A percentile compares a stretch with the other conserved stretches of the same genome.
These are phyloP conservation scores for Stereocaulon alpinum DNA, from an alignment of 495 filamentous ascomycete genomes.

Conservation along the genomic window DNA sequence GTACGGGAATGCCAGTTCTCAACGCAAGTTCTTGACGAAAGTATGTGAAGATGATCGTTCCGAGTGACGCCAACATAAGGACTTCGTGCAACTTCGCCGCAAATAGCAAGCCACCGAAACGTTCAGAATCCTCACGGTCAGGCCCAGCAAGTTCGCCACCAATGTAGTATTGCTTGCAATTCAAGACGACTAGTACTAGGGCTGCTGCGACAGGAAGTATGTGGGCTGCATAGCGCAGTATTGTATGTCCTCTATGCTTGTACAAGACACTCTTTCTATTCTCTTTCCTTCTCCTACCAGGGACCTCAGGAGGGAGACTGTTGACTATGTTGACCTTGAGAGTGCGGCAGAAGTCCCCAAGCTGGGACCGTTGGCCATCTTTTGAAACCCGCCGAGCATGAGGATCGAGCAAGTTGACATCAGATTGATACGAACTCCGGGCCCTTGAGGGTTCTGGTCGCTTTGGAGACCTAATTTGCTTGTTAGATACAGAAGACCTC, in stretches of 20 bases:
- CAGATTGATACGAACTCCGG: not conserved
- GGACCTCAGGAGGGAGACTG: too few relatives aligned
- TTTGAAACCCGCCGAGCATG: not conserved
- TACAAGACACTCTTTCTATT: too few relatives aligned
- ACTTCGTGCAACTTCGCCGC: constrained; percentile 24
- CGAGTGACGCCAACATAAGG: constrained; percentile 21
- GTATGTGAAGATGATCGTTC: constrained; percentile 18
- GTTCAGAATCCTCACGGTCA: not conserved
- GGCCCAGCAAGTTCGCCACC: constrained; percentile 11
- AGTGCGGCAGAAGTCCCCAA: not conserved
- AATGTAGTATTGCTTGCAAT: constrained; percentile 12
- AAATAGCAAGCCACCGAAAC: constrained; percentile 18
- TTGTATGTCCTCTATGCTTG: not conserved
- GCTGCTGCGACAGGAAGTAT: constrained; percentile 4
- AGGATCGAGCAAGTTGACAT: not conserved
- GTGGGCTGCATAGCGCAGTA: not conserved
- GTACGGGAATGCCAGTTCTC: constrained; percentile 15
- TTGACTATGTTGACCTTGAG: not conserved
- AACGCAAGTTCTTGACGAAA: constrained; percentile 13
- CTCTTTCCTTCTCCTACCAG: too few relatives aligned
- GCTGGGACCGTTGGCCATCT: not conserved
- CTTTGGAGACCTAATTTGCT: not conserved
- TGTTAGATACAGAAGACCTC: not conserved
- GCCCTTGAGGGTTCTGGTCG: not conserved
- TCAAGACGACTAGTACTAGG: not conserved